Evolutionary conservation across 2,329 filamentous ascomycete species (phyloP), one percentile per base, ranked within the genome.

Genomic region (Trichoderma polysporum): DNA sequence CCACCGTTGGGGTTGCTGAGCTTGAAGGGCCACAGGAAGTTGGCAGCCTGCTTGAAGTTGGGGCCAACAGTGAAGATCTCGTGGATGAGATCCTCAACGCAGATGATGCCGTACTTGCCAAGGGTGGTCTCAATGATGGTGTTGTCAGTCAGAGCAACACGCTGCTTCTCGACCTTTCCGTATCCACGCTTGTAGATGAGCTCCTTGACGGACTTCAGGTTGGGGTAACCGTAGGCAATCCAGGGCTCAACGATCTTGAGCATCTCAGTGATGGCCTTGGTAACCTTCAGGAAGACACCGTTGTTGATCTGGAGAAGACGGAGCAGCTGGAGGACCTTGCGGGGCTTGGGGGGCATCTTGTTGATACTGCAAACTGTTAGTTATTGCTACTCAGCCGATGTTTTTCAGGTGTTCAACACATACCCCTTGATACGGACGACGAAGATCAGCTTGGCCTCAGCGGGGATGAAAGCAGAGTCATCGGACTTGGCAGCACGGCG

Each of bases 21-120:
- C 91, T 99, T 98, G 90, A 99, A 99, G 80, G 95, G 95, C 95
- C 95, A 99, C 75, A 98, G 86, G 90, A 98, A 98, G 91, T 98
- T 99, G 86, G 90, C 89, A 78, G 92, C 93, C 87, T 97, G 94
- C 91, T 97, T 98, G 91, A 95, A 96, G 90, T 98, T 98, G 86
- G 94, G 94, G 80, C 95, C 94, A 74, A 98, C 95, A 68, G 94
- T 97, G 89, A 89, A 94, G 86, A 97, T 97, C 88, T 99, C 95
- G 88, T 99, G 95, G 83, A 99, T 94, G 75, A 99, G 86, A 85
- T 99, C 95, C 87, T 99, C 95, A 82, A 98, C 93, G 81, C 95
- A 99, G 86, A 99, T 93, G 79, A 99, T 97, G 82, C 94, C 95
- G 86, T 93, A 97, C 88, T 97, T 93, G 85, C 94, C 94, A 75